Evolutionary conservation across 148 eudicot species (phyloP), one percentile per base, ranked within the genome.

Genomic region (Rhododendron vialii): DNA sequence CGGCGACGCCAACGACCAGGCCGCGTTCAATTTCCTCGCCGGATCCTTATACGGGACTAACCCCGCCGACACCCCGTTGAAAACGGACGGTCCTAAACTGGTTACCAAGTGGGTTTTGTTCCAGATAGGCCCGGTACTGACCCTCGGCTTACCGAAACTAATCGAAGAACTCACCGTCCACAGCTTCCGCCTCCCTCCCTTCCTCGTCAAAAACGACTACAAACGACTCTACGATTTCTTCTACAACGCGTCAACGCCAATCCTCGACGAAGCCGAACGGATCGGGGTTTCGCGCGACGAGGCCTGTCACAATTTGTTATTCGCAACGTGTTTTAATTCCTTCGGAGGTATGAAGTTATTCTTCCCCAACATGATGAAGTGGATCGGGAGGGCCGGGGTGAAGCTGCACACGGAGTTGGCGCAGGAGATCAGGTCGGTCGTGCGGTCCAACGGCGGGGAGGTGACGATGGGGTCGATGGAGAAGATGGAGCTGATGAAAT

Each of bases 261-360:
- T 94, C 6, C 90, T 94, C 2, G 93, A 93, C 3, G 94, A 94
- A 61, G 98, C 98, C 0, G 93, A 91, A 7, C 83, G 59, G 8
- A 35, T 95, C 4, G 98, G 94, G 0, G 83, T 97, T 47, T 91
- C 95, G 0, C 88, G 92, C 7, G 99, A 97, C 8, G 99, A 97
- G 55, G 98, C 99, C 1, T 91, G 94, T 51, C 99, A 97, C 48
- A 97, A 97, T 43, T 63, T 97, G 0, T 9, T 97, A 0, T 97
- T 93, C 90, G 86, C 99, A 35, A 95, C 98, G 3, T 97, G 99
- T 86, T 97, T 97, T 87, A 97, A 97, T 38, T 87, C 98, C 1
- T 97, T 94, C 73, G 99, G 99, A 1, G 99, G 99, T 3, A 94
- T 97, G 94, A 97, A 91, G 71, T 83, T 95, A 4, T 87, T 95